Evolutionary conservation across 345 rosid genomes (phyloP), one percentile per base, ranked within the genome.

Genomic region (Melaleuca alternifolia): DNA sequence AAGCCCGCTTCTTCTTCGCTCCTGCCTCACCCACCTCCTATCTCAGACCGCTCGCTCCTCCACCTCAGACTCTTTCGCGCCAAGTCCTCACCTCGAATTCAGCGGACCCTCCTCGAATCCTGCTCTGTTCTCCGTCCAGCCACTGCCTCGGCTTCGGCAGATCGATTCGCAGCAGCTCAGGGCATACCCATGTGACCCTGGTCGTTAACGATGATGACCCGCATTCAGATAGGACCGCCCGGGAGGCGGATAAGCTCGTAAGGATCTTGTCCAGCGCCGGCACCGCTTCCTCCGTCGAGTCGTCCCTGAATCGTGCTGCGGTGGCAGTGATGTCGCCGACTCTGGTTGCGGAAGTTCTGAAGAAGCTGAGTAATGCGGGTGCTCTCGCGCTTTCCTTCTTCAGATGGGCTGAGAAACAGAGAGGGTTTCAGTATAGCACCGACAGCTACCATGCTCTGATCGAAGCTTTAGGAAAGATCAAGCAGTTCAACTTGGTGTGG

Each of bases 401-500:
- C 87, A 90, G 89, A 86, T 95, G 97, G 96, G 94, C 97, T 82
- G 98, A 96, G 93, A 94, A 89, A 87, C 96, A 91, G 88, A 88
- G 89, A 50, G 94, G 94, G 85, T 97, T 93, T 83, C 86, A 91
- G 85, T 86, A 95, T 53, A 87, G 83, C n/a, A 87, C 96, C 7
- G 90, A 93, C 26, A 95, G 92, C 90, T 97, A 96, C 92, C 94
- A 96, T 54, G 93, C 91, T 5, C 81, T 95, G 89, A 94, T 97
- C 84, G 98, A 95, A 44, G 91, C 98, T 50, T 91, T 95, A 56
- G 98, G 97, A 11, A 97, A 96, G 92, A 94, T 96, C 85, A 97
- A 94, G 88, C 98, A 97, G 87, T 95, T 97, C 88, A 95, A 91
- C 51, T 50, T 93, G 52, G 87, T 91, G 7, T 96, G 96, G 98